Percentiles rank a stretch among this genome's conserved stretches.
Evolutionary conservation across 1,139 yeast genomes (phyloP).

Genomic region (Blastobotrys aristatus): DNA sequence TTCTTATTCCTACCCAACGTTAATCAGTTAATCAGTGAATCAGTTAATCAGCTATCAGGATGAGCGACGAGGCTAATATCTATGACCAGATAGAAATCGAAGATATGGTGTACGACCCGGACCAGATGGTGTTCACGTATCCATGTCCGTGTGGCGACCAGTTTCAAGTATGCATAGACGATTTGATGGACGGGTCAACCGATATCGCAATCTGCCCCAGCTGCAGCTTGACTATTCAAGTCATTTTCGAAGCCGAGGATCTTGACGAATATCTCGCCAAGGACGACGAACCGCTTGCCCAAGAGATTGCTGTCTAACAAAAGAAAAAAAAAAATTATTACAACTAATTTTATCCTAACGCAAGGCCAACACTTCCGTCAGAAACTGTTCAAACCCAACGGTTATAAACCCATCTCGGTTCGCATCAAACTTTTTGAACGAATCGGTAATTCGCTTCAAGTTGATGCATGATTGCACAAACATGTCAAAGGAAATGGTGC

Average conservation of each 20-base stretch:
- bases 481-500: slow-evolving; percentile 70
- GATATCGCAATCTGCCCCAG: slow-evolving; percentile 96
- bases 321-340: background rate
- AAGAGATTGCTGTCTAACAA: slow-evolving; percentile 10
- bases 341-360: background rate
- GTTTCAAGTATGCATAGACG: slow-evolving; percentile 82
- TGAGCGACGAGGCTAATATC: slow-evolving; percentile 12
- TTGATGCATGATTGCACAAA: slow-evolving; percentile 79
- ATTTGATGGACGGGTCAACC: slow-evolving; percentile 78
- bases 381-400: slow-evolving; percentile 70
- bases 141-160: slow-evolving; percentile 99
- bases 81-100: slow-evolving; percentile 97
- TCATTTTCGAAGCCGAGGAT: slow-evolving; percentile 58
- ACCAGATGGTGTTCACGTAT: slow-evolving; percentile 74
- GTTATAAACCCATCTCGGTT: slow-evolving; percentile 76
- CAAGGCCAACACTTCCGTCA: slow-evolving; percentile 47
- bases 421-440: slow-evolving; percentile 70
- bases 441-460: slow-evolving; percentile 69
- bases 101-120: slow-evolving; percentile 86
- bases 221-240: slow-evolving; percentile 89
- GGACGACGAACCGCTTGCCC: background rate
- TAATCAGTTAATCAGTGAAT: no score
- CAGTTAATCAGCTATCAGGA: no score
- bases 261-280: slow-evolving; percentile 1
- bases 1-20: no score